Percentiles rank a stretch among this genome's conserved stretches.
Evolutionary conservation across 495 filamentous ascomycete species (phyloP).

Genomic region (Aspergillus panamensis): DNA sequence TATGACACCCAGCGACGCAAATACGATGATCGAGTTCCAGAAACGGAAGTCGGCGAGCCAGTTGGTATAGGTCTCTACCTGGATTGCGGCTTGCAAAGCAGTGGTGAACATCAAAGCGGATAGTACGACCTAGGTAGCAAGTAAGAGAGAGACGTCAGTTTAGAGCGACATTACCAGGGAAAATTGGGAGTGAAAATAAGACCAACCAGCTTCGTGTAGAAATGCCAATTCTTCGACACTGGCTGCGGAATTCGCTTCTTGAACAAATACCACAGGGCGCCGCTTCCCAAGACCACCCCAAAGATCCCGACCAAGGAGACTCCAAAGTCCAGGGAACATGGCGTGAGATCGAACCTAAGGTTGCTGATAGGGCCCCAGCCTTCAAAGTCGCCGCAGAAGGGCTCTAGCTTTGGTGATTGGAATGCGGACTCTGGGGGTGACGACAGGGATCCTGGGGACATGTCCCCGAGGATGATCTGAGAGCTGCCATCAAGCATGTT

Average conservation of each 20-base stretch:
- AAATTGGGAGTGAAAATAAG: background rate
- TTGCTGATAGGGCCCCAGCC: conserved; percentile 94
- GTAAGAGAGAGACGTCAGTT: conserved; percentile 19
- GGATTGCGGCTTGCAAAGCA: conserved; percentile 68
- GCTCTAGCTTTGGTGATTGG: conserved; percentile 46
- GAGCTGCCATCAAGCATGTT: conserved; percentile 47
- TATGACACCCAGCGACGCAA: conserved; percentile 76
- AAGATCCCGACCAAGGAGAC: conserved; percentile 71
- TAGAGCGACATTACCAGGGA: conserved; percentile 3
- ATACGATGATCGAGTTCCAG: conserved; percentile 75
- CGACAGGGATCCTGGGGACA: conserved; percentile 30
- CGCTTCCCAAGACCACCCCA: conserved; percentile 70
- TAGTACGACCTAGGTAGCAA: conserved; percentile 60
- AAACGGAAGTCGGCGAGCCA: conserved; percentile 86
- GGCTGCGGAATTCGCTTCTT: conserved; percentile 59
- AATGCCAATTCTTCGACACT: conserved; percentile 87
- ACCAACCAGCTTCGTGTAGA: conserved; percentile 84
- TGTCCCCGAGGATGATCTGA: conserved; percentile 41
- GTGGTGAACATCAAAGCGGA: conserved; percentile 63
- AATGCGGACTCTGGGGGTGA: conserved; percentile 30
- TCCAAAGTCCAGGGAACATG: conserved; percentile 90
- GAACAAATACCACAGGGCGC: conserved; percentile 72
- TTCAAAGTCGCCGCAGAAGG: conserved; percentile 80
- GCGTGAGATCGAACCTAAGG: conserved; percentile 84
- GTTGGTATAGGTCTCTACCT: conserved; percentile 65